Evolutionary conservation across 169 alveolate species (phyloP), one percentile per base, ranked within the genome.

Genomic region (Plasmodium chabaudi): DNA sequence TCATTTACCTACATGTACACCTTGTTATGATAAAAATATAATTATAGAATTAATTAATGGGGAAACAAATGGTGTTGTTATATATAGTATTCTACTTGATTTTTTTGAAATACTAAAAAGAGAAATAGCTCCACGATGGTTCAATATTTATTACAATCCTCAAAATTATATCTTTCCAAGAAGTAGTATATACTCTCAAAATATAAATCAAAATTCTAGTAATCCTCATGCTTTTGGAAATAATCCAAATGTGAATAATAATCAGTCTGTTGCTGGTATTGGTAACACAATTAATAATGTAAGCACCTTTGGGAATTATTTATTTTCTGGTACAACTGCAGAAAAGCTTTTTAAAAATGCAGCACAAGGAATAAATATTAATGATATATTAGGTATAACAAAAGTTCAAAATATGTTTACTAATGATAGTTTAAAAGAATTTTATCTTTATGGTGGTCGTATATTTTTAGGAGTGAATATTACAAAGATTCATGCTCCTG

Each of bases 111-210:
- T 94, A 13, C 39, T 93, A 15, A 94, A 94, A 69, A 87, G 94
- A 61, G 95, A 92, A 34, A 68, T 92, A 49, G 71, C 79, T 15
- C 89, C 95, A 23, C 70, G 95, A 55, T 94, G 97, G 97, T 92
- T 93, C 55, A 94, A 94, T 68, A 65, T 94, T 39, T 94, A 94
- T 82, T 94, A 95, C 93, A 91, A 94, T 2, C 95, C 95, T 15
- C 95, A 94, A 2, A 82, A 94, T 13, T 92, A 92, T 44, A 64
- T 79, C 9, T 49, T 60, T 6, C 72, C 92, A 51, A 51, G 93
- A 77, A 59, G 89, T 77, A 87, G 89, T 87, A 23, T 67, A 5
- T 46, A 79, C 17, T 67, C 65, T 2, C 89, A 79, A 21, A 67
- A 64, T 51, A 5, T 34, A 0, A 34, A 34, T 34, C 42, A 34